These are phyloP conservation scores for Metschnikowia shivogae DNA, from an alignment of 805 yeast genomes.

Conservation along the genomic window DNA sequence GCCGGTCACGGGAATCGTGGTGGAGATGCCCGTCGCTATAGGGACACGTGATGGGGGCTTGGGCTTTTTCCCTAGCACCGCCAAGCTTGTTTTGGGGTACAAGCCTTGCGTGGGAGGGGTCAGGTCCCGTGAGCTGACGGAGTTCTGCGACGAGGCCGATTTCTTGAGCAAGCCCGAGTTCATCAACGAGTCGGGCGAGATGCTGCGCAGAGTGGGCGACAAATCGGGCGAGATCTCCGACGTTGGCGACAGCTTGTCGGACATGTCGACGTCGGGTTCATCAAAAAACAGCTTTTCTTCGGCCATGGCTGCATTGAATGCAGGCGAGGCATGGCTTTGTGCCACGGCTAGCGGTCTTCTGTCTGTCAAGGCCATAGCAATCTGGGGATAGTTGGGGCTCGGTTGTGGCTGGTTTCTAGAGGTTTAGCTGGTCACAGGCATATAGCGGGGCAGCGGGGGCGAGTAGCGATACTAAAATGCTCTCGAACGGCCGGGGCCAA, in stretches of 20 bases:
- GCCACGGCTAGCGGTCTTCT: constrained; percentile 58
- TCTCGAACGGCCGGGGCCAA: constrained; percentile 8
- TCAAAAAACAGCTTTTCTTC: constrained; percentile 6
- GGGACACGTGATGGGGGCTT: constrained; percentile 44
- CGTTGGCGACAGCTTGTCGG: constrained; percentile 7
- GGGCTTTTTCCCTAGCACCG: constrained; percentile 23
- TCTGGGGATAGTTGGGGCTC: background rate
- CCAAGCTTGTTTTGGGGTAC: constrained; percentile 5
- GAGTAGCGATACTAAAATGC: constrained; percentile 21
- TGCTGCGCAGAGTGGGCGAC: constrained; percentile 37
- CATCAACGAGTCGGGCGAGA: constrained; percentile 43
- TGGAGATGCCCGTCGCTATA: constrained; percentile 68
- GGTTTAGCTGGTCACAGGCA: background rate
- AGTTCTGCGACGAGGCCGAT: constrained; percentile 6
- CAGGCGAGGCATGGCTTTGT: constrained; percentile 44
- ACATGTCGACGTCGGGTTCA: background rate
- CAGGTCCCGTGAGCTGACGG: constrained; percentile 30
- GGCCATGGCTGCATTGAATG: constrained; percentile 33
- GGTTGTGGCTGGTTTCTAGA: background rate
- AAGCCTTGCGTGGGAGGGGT: constrained; percentile 23
- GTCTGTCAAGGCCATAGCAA: constrained; percentile 58
- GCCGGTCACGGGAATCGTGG: constrained; percentile 78
- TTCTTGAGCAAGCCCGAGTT: constrained; percentile 21
- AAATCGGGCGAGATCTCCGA: constrained; percentile 18
- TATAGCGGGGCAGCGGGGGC: background rate